Evolutionary conservation across 2,329 filamentous ascomycete genomes (phyloP).

Genomic region (Claviceps paspali): DNA sequence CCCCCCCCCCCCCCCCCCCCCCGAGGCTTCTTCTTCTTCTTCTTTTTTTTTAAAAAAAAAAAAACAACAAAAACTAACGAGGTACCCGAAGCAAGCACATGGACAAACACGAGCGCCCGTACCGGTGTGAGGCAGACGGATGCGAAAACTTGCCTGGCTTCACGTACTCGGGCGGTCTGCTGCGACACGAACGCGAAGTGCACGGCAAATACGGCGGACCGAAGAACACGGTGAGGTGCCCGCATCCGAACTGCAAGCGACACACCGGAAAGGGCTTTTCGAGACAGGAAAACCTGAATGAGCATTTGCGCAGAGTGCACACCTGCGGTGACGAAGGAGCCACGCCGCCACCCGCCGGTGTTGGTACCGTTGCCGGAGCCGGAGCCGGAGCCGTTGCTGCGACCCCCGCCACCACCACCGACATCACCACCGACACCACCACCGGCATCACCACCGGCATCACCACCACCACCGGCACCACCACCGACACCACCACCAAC

Average conservation of each 20-base stretch:
- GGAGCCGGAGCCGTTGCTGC: neutral
- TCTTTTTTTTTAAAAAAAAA: neutral
- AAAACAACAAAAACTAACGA: slow-evolving; percentile 5
- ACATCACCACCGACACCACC: neutral
- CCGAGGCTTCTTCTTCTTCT: too few species aligned
- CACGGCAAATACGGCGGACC: slow-evolving; percentile 82
- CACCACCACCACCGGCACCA: too few species aligned
- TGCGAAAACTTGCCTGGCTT: slow-evolving; percentile 90
- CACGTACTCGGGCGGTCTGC: slow-evolving; percentile 81
- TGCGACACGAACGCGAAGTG: slow-evolving; percentile 85
- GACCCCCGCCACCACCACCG: slow-evolving; percentile 6
- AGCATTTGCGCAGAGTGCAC: slow-evolving; percentile 86
- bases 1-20: too few species aligned
- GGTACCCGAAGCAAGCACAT: slow-evolving; percentile 67
- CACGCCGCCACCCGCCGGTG: slow-evolving; percentile 17
- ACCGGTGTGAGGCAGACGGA: slow-evolving; percentile 66
- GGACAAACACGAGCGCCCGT: slow-evolving; percentile 93
- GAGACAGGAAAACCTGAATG: slow-evolving; percentile 82
- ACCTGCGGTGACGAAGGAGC: slow-evolving; percentile 28
- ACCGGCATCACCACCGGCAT: neutral
- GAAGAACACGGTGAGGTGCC: slow-evolving; percentile 76
- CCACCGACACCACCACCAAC: too few species aligned
- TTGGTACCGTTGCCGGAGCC: too few species aligned
- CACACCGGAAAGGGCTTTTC: slow-evolving; percentile 82
- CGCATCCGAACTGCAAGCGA: slow-evolving; percentile 75